A percentile compares a stretch with the other conserved stretches of the same genome.
These are phyloP conservation scores for Talaromyces trachyspermus DNA, from an alignment of 495 filamentous ascomycete genomes.

Conservation along the genomic window DNA sequence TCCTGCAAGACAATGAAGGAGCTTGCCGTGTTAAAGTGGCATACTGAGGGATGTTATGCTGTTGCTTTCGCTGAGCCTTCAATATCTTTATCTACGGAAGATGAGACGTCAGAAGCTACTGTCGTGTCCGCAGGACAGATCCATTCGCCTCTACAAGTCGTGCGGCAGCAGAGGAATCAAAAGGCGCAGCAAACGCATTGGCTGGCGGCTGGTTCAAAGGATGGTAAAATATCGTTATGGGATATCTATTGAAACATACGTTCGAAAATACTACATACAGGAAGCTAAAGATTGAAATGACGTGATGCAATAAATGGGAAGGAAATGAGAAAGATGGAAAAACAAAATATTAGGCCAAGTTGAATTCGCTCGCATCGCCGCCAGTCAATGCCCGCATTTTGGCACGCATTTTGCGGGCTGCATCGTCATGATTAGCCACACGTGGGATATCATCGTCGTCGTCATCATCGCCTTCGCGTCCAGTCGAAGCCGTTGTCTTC, in stretches of 20 bases:
- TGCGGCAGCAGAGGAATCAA: slow-evolving; percentile 56
- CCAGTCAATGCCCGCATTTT: slow-evolving; percentile 71
- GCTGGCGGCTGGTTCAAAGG: slow-evolving; percentile 86
- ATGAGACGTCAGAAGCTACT: not conserved
- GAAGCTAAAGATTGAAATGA: slow-evolving; percentile 11
- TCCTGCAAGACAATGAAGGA: slow-evolving; percentile 75
- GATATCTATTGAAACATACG: slow-evolving; percentile 67
- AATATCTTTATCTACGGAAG: not conserved
- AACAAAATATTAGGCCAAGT: slow-evolving; percentile 55
- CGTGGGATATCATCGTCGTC: slow-evolving; percentile 32
- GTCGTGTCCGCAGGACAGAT: too few relatives aligned
- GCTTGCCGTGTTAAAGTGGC: slow-evolving; percentile 93
- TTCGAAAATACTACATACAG: slow-evolving; percentile 18
- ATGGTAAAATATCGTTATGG: slow-evolving; percentile 95
- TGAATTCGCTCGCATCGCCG: slow-evolving; percentile 68
- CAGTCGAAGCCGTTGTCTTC: slow-evolving; percentile 21
- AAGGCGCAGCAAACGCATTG: slow-evolving; percentile 72
- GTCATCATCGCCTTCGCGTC: slow-evolving; percentile 13
- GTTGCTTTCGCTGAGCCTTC: slow-evolving; percentile 60
- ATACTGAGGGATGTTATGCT: slow-evolving; percentile 83
- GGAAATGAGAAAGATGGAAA: not conserved
- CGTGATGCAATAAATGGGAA: not conserved
- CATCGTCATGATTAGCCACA: slow-evolving; percentile 50
- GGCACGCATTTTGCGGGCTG: slow-evolving; percentile 63
- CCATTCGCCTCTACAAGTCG: slow-evolving; percentile 28